Evolutionary conservation across 2,329 filamentous ascomycete genomes (phyloP), one percentile per base, ranked within the genome.

Genomic region (Botryotinia narcissicola): DNA sequence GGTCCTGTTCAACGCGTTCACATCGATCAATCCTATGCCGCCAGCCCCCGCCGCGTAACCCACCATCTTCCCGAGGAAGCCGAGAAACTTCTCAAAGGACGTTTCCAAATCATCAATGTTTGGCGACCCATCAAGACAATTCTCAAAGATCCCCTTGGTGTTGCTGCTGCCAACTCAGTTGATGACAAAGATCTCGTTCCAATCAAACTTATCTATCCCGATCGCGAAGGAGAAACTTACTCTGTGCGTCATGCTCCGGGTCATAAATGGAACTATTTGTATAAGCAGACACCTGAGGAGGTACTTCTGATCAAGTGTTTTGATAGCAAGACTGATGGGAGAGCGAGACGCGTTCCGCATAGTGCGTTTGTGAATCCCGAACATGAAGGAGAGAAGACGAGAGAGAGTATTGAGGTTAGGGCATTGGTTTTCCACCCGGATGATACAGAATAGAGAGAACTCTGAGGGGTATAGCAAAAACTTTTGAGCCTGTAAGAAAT

Each of bases 261-360:
- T 0, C 86, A 88, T 57, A 82, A 81, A 77, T 89, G 87, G 87
- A 86, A 85, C 78, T 89, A 87, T 79, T 83, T 86, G 74, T 83
- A 83, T 66, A 83, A 82, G 1, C 84, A 89, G 78, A 83, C 82
- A 0, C 87, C 87, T 0, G 82, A 86, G 5, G 84, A 91, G 81
- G 85, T 87, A 5, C 82, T 88, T 4, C 77, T 91, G 61, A 88
- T 91, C 80, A 91, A 90, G 80, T 89, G 87, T 77, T 90, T 87
- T 78, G 89, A 91, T 79, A 87, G 83, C 40, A 87, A 88, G 83
- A 82, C 82, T 37, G 87, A 89, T 78, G 87, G 86, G 0, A 80
- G 85, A 40, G 86, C 87, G 9, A 82, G 87, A 16, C 79, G 87
- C 6, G 84, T 87, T 46, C 87, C 87, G n/a, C 88, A 90, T 76